Evolutionary conservation across 805 yeast genomes (phyloP), one percentile per base, ranked within the genome.

Genomic region (Ascoidea asiatica): DNA sequence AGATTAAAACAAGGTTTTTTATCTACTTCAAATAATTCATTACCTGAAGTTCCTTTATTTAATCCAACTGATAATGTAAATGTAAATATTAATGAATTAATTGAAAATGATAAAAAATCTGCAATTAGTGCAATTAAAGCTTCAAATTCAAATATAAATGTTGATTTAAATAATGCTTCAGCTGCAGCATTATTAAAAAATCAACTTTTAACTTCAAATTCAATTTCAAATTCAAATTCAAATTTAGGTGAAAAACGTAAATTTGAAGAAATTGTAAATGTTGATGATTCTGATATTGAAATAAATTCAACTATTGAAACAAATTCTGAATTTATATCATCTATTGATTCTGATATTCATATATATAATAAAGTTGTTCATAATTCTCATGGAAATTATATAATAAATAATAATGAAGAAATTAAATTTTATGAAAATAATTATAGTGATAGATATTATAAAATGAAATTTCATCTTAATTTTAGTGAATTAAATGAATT

Each of bases 391-490:
- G 46, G 41, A n/a, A 46, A 44, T 22, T 43, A 43, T 42, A 38
- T 47, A 35, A 40, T 50, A 13, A 52, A 48, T 7, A 57, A 57
- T 37, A 67, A 60, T 29, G 78, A 72, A 47, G 63, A 69, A 5
- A 80, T 89, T 33, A 74, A 78, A 52, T 62, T 86, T 50, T 81
- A 85, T 78, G 95, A 87, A 58, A 81, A 92, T 0, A 98, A 98
- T 0, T 92, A 85, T 61, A 75, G 74, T 43, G 76, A 73, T 44
- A 68, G 99, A 42, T 92, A 92, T 60, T 92, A 92, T 57, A 65
- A 70, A 47, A 66, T 72, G 38, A 92, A 92, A 61, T 87, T 88
- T 56, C 73, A 75, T 47, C 68, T 78, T 6, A 54, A 63, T 3
- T 69, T 72, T 19, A 72, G 71, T 2, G 80, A 77, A 41, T 75